Evolutionary conservation across 176 grass and related monocot species (phyloP), one percentile per base, ranked within the genome.

Genomic region (Oryza rufipogon): DNA sequence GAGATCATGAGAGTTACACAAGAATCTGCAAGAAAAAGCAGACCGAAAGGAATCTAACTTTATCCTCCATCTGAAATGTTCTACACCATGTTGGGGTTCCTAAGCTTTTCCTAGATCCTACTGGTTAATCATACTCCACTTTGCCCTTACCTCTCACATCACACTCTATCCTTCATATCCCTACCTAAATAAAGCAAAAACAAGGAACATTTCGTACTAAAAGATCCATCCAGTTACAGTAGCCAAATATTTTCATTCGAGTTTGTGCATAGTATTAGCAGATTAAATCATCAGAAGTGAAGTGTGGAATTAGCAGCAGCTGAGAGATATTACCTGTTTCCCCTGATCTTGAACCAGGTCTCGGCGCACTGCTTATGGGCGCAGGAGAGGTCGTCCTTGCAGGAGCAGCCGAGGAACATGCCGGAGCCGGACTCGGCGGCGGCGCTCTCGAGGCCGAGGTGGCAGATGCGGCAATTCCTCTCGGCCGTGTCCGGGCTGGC

Each of bases 311-410:
- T 48, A 73, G 47, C 34, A 76, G 33, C 33, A 71, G 72, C 54
- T 48, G 82, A 20, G 64, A 36, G 34, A 36, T 3, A 89, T 94
- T 90, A 99, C 97, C 91, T 99, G 93, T 96, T 99, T 81, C 93
- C 97, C 84, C 90, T 99, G 89, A 99, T 99, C 85, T 99, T 99
- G 86, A 99, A 99, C 97, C 97, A 99, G 11, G 97, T 99, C 88
- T 99, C 97, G 10, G 97, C 97, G 44, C 97, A 99, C 85, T 99
- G 97, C 71, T 92, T 96, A 73, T 99, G 97, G 25, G 97, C 91
- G 23, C 86, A 80, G 60, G 93, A 87, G 58, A 99, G 89, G 79
- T 99, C 97, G 66, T 91, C 86, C 83, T 99, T 99, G 88, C 97
- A 99, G 60, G 97, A 96, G 81, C 97, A 99, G 63, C 97, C 97